Evolutionary conservation across 768 basidiomycete genomes (phyloP), one percentile per base, ranked within the genome.

Genomic region (Chalciporus pseudorubinellus): DNA sequence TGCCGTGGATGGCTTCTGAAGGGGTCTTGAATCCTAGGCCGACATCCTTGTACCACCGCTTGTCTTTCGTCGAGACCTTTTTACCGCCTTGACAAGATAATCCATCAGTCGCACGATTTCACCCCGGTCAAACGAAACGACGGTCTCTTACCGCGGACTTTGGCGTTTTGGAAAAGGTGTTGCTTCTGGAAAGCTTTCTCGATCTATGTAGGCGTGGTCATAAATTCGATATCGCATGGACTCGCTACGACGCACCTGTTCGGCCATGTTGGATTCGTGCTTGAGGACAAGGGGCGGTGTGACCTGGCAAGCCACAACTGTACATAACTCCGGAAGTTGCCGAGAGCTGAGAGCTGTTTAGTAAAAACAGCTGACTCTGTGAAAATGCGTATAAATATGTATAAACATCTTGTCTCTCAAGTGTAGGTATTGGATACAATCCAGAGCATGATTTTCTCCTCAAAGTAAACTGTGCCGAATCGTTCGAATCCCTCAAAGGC

Each of bases 151-250:
- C 93, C 90, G 68, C 85, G 86, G 61, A 83, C 78, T 82, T 98
- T 98, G 72, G 91, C 80, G 76, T 95, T 95, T 76, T 95, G 93
- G 85, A 99, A 99, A 71, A 99, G 82, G 70, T 86, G 81, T 74
- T 99, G 97, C 79, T 97, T 97, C 76, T 97, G 95, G 80, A 80
- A 99, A 56, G 92, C 90, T 77, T 95, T 97, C 76, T 98, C 95
- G 70, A 95, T 85, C 89, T 98, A 67, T 14, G 44, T 16, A 13
- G 53, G 48, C 31, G 18, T 21, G 36, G 20, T 48, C 42, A 20
- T 22, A 8, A 3, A 41, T 12, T 20, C 21, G 18, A 12, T 7
- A 33, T 20, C 13, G 24, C 7, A 34, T 51, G 21, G 2, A 38
- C 11, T 36, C 34, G 34, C 34, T 36, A 8, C 16, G 34, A 68